Base-by-base conservation (phyloP, 345 rosid species). In the Citrus sinensis region DNA sequence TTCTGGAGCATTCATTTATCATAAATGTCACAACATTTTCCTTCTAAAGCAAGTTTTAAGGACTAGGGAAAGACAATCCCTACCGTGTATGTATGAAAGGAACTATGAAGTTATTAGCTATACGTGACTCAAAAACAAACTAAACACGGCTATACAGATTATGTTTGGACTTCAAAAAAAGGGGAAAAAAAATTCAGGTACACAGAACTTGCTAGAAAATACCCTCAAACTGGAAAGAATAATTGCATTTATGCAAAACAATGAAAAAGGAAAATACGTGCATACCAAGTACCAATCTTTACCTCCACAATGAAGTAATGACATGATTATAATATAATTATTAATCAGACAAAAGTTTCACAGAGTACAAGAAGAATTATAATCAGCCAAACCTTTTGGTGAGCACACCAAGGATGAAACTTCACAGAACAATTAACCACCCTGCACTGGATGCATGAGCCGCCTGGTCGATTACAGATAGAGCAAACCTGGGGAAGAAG, bases 341-440 rank as follows among this genome's bases (percentile, higher is more conserved):
- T 29, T 46, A 51, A 59, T 10, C 40, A 34, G 76, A 39, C 30
- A 35, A 67, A 59, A 59, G 69, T 42, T 42, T 5, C 64, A 10
- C 40, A 56, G 32, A 67, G 29, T 32, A 74, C 5, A 46, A 46
- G 49, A 40, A 40, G 51, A 46, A 46, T 46, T 46, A 46, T 13
- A 46, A 46, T 46, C 51, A 75, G 22, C 65, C 49, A 65, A 56
- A 87, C 90, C 90, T 84, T 86, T 76, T 77, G 87, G 78, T 86
- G 87, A 68, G 90, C 90, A 82, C 90, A 86, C 90, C 90, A 88
- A 68, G 90, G 90, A 75, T 88, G 90, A 79, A 88, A 88, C 58
- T 17, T 77, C 81, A 75, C 76, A 77, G 81, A 75, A 67, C 88
- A 88, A 79, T 82, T 83, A 56, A 63, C 78, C 78, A 86, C 85